These are phyloP conservation scores for Lepidium aucheri DNA, from an alignment of 345 rosid species.

Conservation along the genomic window DNA sequence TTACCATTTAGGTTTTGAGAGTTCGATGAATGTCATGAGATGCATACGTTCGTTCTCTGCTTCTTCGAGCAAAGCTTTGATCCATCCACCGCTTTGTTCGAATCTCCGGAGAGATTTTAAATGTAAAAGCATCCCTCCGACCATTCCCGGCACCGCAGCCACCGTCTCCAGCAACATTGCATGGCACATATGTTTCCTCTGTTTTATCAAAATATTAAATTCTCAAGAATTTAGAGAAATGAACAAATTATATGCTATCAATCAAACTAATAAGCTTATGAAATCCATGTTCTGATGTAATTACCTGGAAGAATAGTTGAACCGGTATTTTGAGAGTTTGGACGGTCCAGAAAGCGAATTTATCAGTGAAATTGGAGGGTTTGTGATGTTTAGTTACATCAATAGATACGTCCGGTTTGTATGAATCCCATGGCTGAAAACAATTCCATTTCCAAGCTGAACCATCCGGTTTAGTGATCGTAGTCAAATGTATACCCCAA, in stretches of 20 bases:
- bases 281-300: not conserved
- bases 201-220: not conserved
- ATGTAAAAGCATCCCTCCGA: slow-evolving; percentile 60
- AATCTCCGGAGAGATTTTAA: slow-evolving; percentile 49
- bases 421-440: slow-evolving; percentile 65
- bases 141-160: slow-evolving; percentile 63
- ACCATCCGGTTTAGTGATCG: slow-evolving; percentile 46
- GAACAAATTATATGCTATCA: not conserved
- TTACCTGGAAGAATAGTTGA: slow-evolving; percentile 47
- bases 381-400: slow-evolving; percentile 50
- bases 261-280: too few relatives aligned
- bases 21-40: slow-evolving; percentile 55
- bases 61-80: slow-evolving; percentile 55
- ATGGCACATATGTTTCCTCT: slow-evolving; percentile 65
- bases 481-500: slow-evolving; percentile 47
- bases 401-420: slow-evolving; percentile 46
- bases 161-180: slow-evolving; percentile 63
- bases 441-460: slow-evolving; percentile 68
- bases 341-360: slow-evolving; percentile 54
- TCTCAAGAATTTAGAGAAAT: not conserved
- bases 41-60: slow-evolving; percentile 70
- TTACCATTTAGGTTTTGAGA: slow-evolving; percentile 45
- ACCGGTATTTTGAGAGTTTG: slow-evolving; percentile 46
- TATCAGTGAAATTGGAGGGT: slow-evolving; percentile 40
- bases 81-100: slow-evolving; percentile 67